Evolutionary conservation across 306 rosid genomes (phyloP).

Genomic region (Citrullus colocynthis): DNA sequence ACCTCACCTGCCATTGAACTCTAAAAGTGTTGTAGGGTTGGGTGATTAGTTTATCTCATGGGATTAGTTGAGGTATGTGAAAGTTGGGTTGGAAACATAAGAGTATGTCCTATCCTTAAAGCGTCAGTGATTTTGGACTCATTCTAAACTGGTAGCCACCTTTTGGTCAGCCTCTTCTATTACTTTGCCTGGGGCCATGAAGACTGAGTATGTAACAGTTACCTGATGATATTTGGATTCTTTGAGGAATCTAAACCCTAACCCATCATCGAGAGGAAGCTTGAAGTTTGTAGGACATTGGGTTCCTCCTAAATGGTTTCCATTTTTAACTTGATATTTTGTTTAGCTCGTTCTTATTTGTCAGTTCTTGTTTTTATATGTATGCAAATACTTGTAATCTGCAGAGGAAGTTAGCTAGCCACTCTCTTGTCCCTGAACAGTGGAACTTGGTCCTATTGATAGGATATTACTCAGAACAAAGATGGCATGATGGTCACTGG

Average conservation of each 20-base stretch:
- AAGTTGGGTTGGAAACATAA: neutral
- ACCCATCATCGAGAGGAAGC: neutral
- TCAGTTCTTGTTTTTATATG: constrained; percentile 2
- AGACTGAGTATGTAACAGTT: neutral
- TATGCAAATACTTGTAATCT: neutral
- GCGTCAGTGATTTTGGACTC: neutral
- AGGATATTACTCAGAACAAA: constrained; percentile 58
- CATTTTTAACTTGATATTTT: neutral
- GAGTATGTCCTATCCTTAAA: neutral
- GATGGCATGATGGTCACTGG: constrained; percentile 67
- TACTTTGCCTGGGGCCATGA: neutral
- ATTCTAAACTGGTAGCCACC: neutral
- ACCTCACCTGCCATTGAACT: neutral
- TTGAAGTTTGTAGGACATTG: neutral
- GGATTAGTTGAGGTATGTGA: neutral
- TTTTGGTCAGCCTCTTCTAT: neutral
- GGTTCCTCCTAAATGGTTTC: neutral
- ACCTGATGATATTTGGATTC: neutral
- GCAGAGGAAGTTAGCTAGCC: constrained; percentile 13
- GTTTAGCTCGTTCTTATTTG: neutral
- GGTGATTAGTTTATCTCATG: neutral
- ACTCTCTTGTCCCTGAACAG: constrained; percentile 7
- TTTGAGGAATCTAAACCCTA: neutral
- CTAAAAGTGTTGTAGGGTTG: neutral
- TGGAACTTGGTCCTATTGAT: constrained; percentile 17